Evolutionary conservation across 2,329 filamentous ascomycete genomes (phyloP), one percentile per base, ranked within the genome.

Genomic region (Tympanopsis confertula): DNA sequence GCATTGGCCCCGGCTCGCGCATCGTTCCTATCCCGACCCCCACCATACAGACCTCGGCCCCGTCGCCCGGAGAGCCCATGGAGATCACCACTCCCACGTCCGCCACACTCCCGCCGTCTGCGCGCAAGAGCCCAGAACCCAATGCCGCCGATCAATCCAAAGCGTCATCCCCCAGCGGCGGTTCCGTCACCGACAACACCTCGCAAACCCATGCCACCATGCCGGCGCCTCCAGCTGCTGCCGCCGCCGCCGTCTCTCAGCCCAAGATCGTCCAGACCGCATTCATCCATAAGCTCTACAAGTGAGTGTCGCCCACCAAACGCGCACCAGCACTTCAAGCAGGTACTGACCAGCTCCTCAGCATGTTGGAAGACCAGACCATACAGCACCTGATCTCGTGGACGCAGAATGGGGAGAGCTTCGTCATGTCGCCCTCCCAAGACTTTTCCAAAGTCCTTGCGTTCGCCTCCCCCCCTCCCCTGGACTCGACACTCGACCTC

Each of bases 201-300:
- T 57, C 55, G 39, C 41, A 22, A 39, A 38, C 17, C 24, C 19
- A n/a, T n/a, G 22, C 22, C 22, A n/a, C 22, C n/a, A n/a, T n/a
- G 22, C 7, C 22, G 22, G 22, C 22, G 22, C 7, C 22, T 26
- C 7, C 22, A 7, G 22, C n/a, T n/a, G 22, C 22, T n/a, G 78
- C 80, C 15, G 78, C 79, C 1, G 76, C 82, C 4, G 82, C 82
- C 36, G 81, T 87, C 37, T 86, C 94, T 54, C 88, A 94, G 55
- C 88, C 91, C 42, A 98, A 98, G 63, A 89, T 95, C 33, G 87
- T 96, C 13, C 91, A 98, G 63, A 96, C 91, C 12, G 91, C 91
- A 17, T 98, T 98, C 53, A 96, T 98, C 46, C 91, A 98, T 61
- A 98, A 98, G 61, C 75, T 98, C 24, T 98, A 96, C 69, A 95